Evolutionary conservation across 2,329 filamentous ascomycete species (phyloP), one percentile per base, ranked within the genome.

Genomic region (Helminthosporium solani): DNA sequence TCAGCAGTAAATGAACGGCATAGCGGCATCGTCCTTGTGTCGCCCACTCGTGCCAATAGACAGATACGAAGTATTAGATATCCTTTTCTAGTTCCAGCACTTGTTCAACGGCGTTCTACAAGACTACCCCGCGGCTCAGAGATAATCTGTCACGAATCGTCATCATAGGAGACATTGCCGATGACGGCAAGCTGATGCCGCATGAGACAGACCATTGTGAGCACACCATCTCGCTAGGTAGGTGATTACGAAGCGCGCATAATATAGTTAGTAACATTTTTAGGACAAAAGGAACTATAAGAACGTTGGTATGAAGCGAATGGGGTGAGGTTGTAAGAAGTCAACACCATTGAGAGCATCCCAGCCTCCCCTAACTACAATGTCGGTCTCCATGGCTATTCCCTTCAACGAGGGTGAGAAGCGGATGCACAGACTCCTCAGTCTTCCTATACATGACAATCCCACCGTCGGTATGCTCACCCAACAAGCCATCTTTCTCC

Each of bases 381-480:
- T 76, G 73, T 60, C 72, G 2, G 73, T 77, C 61, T 72, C 66
- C 15, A 64, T 75, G 51, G 72, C 66, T 4, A 61, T 75, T 47
- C 59, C 72, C 36, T 90, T 81, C 75, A 84, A 88, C 66, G 66
- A 78, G 8, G 87, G 88, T 56, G 88, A 92, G 68, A 60, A 75
- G 33, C 75, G 78, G 39, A 81, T 92, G 68, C 86, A 86, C 46
- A 65, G 72, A 14, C 74, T 84, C 4, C 77, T 91, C 46, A 77
- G 73, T 27, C 74, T 85, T 0, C 83, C 84, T 0, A 64, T 70
- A 2, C 53, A 67, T 23, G 75, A 80, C 38, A 91, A 94, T 58
- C 88, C 88, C 0, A 90, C 86, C 0, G 70, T 78, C 1, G 73
- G 78, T 1, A 82, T 82, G 42, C 76, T 94, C 1, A 82, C 82